Conservation (phyloP, 2,329 filamentous ascomycete species). For the Leptographium lundbergii region DNA sequence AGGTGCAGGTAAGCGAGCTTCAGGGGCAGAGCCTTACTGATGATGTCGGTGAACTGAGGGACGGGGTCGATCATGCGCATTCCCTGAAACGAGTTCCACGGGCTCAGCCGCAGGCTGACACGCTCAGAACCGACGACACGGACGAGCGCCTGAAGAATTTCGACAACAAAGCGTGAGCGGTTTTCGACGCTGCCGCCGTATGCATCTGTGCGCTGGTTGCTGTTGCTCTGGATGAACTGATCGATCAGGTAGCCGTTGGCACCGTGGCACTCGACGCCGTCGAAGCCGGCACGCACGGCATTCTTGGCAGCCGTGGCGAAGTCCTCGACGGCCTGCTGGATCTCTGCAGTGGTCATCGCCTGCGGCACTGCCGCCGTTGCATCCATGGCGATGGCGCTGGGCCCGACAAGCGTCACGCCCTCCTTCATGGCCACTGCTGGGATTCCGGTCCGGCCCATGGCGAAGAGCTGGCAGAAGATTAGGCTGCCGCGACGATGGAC, state of each 20-base stretch:
- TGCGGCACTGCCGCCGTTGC: constrained; percentile 22
- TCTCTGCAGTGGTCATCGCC: constrained; percentile 29
- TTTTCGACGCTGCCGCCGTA: constrained; percentile 45
- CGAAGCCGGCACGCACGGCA: constrained; percentile 41
- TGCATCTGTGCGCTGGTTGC: constrained; percentile 40
- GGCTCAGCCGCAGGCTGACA: constrained; percentile 40
- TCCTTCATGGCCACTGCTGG: constrained; percentile 16
- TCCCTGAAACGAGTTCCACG: constrained; percentile 42
- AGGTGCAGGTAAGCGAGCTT: constrained; percentile 43
- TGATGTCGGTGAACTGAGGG: constrained; percentile 45
- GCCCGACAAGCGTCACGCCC: constrained; percentile 20
- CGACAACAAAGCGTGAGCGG: constrained; percentile 35
- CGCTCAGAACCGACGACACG: constrained; percentile 35
- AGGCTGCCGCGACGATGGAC: constrained; percentile 11
- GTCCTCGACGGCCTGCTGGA: constrained; percentile 19
- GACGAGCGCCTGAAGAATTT: constrained; percentile 35
- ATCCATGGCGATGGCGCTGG: constrained; percentile 26
- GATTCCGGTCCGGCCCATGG: constrained; percentile 22
- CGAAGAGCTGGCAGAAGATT: constrained; percentile 35
- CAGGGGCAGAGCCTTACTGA: constrained; percentile 32
- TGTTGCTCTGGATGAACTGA: constrained; percentile 40
- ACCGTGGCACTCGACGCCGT: constrained; percentile 28
- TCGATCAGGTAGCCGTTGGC: constrained; percentile 31
- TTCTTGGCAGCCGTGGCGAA: constrained; percentile 21
- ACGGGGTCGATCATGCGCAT: constrained; percentile 45